Conservation (phyloP, 192 early-diverging fungal genomes). For the Thamnidium elegans region DNA sequence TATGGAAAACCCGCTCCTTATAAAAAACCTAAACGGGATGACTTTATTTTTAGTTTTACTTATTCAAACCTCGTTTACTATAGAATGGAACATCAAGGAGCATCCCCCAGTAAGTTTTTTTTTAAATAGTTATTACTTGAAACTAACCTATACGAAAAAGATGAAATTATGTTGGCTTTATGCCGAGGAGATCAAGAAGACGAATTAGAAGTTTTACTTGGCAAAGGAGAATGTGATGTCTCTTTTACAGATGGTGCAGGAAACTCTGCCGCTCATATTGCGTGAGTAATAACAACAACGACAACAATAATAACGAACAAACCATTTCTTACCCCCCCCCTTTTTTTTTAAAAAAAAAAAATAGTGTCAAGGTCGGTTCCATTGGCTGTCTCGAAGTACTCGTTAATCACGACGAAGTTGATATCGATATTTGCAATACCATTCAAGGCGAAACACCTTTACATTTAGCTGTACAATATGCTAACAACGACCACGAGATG, state of each 20-base stretch:
- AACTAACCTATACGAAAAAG: conserved; percentile 28
- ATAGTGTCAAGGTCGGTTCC: conserved; percentile 52
- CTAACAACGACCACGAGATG: conserved; percentile 48
- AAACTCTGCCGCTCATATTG: conserved; percentile 69
- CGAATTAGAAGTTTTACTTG: conserved; percentile 58
- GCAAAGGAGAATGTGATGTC: conserved; percentile 42
- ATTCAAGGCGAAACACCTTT: conserved; percentile 63
- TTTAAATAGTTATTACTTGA: too few relatives aligned
- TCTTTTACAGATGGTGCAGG: conserved; percentile 64
- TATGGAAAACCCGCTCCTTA: too few relatives aligned
- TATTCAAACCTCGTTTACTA: too few relatives aligned
- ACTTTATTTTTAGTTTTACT: too few relatives aligned
- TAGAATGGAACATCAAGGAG: conserved; percentile 11
- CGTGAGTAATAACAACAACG: conserved; percentile 31
- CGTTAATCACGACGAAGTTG: conserved; percentile 50
- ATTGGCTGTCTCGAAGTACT: conserved; percentile 61
- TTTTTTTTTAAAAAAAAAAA: neutral
- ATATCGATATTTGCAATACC: conserved; percentile 55
- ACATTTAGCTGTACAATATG: conserved; percentile 62
- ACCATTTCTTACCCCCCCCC: neutral
- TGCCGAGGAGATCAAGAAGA: conserved; percentile 70
- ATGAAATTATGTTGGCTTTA: conserved; percentile 66
- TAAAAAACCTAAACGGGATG: too few relatives aligned
- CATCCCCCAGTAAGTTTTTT: conserved; percentile 8
- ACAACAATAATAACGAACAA: neutral